Conservation (phyloP, 495 filamentous ascomycete genomes). For the Darksidea phi region DNA sequence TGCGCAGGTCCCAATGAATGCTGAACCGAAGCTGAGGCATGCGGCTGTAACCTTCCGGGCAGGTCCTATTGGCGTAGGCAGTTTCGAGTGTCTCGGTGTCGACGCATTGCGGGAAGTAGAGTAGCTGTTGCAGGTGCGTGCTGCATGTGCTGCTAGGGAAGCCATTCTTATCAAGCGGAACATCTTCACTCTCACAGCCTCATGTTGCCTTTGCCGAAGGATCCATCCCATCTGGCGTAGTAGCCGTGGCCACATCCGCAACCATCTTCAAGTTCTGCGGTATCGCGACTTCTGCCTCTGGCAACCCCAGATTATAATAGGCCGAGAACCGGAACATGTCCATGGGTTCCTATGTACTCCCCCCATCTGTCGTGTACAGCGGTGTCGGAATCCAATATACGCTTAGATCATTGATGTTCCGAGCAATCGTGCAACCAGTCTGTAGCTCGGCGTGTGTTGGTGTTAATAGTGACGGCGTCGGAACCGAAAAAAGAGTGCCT, state of each 20-base stretch:
- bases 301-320: conserved; percentile 33
- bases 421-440: conserved; percentile 36
- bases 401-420: conserved; percentile 41
- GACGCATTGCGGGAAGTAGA: conserved; percentile 45
- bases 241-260: conserved; percentile 30
- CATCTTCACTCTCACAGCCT: not conserved
- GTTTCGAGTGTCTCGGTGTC: conserved; percentile 33
- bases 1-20: conserved; percentile 41
- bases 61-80: conserved; percentile 33
- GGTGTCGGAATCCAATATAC: conserved; percentile 41
- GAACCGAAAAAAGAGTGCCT: conserved; percentile 42
- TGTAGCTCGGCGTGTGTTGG: conserved; percentile 35
- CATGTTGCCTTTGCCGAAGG: conserved; percentile 36
- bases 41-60: conserved; percentile 33
- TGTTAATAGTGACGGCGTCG: conserved; percentile 38
- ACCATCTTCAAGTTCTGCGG: conserved; percentile 37
- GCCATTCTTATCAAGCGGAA: conserved; percentile 4
- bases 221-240: conserved; percentile 26
- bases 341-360: conserved; percentile 27
- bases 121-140: conserved; percentile 52
- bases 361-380: conserved; percentile 21
- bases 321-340: conserved; percentile 32
- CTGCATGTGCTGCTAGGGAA: conserved; percentile 52
- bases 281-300: conserved; percentile 33
- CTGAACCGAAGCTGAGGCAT: conserved; percentile 41